Evolutionary conservation across 2,329 filamentous ascomycete genomes (phyloP), one percentile per base, ranked within the genome.

Genomic region (Botrytis porri): DNA sequence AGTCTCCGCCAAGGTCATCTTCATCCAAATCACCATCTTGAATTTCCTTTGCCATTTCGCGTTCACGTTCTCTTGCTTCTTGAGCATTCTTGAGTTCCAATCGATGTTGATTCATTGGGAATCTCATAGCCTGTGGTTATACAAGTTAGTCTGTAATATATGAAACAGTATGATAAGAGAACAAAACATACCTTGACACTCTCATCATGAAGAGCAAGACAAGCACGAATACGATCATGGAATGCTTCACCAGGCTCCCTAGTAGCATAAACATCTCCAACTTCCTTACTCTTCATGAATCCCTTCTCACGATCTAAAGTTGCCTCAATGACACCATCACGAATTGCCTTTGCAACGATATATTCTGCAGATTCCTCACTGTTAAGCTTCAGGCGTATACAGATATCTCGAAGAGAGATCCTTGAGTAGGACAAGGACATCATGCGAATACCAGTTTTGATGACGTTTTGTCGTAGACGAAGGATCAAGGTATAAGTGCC

Each of bases 401-500:
- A 99, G 78, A 99, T 99, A 81, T 99, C 96, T 73, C 96, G 92
- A 72, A 99, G 88, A 1, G 95, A 98, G 80, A 99, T 99, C 75
- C 95, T 93, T 74, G 95, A 97, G 86, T 99, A 99, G 32, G 95
- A 97, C 76, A 99, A 87, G 59, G 95, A 98, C 89, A 99, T 97
- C 94, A 98, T 98, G 78, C 96, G 94, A 76, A 99, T 97, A 77
- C 96, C 96, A 5, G 96, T 99, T 87, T 97, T 97, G 89, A 99
- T 98, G 81, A 99, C 96, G 81, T 99, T 99, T 84, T 99, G 96
- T 78, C 96, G 91, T 75, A 99, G 88, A 75, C 96, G 95, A 76
- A 98, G 88, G 79, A 98, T 97, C 73, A 99, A 87, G 18, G 95
- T 97, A 85, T 98, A 98, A 32, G 95, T 98, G 73, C 93, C 93